phyloP scores from a whole-genome alignment of 2,329 filamentous ascomycete species.

The Pseudogymnoascus sp. region DNA sequence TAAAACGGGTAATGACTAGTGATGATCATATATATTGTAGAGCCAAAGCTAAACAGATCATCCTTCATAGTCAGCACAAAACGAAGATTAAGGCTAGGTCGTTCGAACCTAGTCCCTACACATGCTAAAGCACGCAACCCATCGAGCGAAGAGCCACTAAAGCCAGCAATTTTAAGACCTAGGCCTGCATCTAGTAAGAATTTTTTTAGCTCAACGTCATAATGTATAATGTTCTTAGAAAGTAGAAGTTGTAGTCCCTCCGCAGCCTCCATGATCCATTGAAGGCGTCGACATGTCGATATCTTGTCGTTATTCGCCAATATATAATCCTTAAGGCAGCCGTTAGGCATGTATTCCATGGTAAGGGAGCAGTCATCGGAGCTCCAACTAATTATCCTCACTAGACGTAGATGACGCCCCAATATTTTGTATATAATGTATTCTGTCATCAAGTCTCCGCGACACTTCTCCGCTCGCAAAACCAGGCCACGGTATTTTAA shows the following conservation, averaged over 20 bases:
- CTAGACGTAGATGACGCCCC: slow-evolving; percentile 19
- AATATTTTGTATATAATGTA: slow-evolving; percentile 22
- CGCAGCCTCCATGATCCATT: slow-evolving; percentile 29
- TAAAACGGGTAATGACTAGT: slow-evolving; percentile 27
- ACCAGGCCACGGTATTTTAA: too few relatives aligned
- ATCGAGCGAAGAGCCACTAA: slow-evolving; percentile 29
- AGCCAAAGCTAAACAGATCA: slow-evolving; percentile 31
- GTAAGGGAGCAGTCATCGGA: slow-evolving; percentile 21
- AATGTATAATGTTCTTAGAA: slow-evolving; percentile 32
- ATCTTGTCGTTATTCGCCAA: slow-evolving; percentile 16
- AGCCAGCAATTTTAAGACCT: slow-evolving; percentile 32
- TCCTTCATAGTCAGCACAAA: slow-evolving; percentile 22
- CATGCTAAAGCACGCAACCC: slow-evolving; percentile 20
- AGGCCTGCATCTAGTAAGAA: slow-evolving; percentile 32
- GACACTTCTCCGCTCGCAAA: slow-evolving; percentile 13
- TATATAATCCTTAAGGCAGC: slow-evolving; percentile 21
- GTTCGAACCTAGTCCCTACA: slow-evolving; percentile 21
- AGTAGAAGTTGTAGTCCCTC: slow-evolving; percentile 32
- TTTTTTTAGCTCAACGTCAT: slow-evolving; percentile 34
- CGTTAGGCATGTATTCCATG: slow-evolving; percentile 24
- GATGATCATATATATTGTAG: slow-evolving; percentile 31
- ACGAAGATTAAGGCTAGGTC: slow-evolving; percentile 23
- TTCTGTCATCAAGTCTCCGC: slow-evolving; percentile 20
- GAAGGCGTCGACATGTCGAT: slow-evolving; percentile 17
- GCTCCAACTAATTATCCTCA: slow-evolving; percentile 22